Percentiles rank a stretch among this genome's conserved stretches.
Conservation (phyloP, 257 asterid genomes). For the Fraxinus excelsior region DNA sequence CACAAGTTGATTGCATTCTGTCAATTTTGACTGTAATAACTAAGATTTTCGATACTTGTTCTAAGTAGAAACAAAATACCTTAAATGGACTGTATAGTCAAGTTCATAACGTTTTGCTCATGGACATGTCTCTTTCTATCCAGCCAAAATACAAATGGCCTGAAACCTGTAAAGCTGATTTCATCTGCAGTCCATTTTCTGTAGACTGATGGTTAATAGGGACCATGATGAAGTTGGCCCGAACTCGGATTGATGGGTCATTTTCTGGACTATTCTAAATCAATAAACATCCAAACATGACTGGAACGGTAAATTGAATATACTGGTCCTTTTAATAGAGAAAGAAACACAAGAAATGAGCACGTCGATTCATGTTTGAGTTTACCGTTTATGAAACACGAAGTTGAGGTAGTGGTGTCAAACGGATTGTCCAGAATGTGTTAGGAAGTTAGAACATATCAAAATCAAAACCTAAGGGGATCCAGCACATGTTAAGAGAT, state of each 20-base stretch:
- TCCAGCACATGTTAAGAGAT: not conserved
- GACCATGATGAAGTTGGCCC: conserved; percentile 27
- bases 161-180: conserved; percentile 7
- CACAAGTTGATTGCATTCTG: conserved; percentile 57
- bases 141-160: not conserved
- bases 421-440: too few relatives aligned
- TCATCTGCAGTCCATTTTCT: conserved; percentile 29
- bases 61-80: conserved; percentile 5
- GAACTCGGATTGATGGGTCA: conserved; percentile 32
- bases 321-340: too few relatives aligned
- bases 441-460: too few relatives aligned
- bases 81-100: conserved; percentile 38
- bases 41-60: conserved; percentile 14
- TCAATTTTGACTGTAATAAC: conserved; percentile 28
- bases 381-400: not conserved
- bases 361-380: not conserved
- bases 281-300: not conserved
- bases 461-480: too few relatives aligned
- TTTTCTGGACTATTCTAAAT: conserved; percentile 26
- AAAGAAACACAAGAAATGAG: too few relatives aligned
- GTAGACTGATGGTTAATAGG: conserved; percentile 18
- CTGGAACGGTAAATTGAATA: too few relatives aligned
- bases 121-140: conserved; percentile 60
- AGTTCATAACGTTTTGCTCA: conserved; percentile 69
- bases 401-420: not conserved